A percentile compares a stretch with the other conserved stretches of the same genome.
Evolutionary conservation across 2,329 filamentous ascomycete genomes (phyloP).

Genomic region (Leptographium wingfieldii): DNA sequence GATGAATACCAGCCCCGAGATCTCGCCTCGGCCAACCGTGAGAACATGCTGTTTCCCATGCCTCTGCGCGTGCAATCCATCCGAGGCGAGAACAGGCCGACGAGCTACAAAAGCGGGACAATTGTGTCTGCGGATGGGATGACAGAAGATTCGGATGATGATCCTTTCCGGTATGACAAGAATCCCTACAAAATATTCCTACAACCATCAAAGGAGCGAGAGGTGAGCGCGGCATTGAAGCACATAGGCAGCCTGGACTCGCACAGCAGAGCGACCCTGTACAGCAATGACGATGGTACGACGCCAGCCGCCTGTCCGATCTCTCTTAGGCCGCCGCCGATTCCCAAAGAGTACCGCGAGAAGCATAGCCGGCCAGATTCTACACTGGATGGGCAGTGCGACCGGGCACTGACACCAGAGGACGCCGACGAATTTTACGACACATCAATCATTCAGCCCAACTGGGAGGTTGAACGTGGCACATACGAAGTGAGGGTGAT

Average conservation of each 20-base stretch:
- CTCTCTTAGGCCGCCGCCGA: conserved; percentile 7
- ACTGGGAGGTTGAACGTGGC: conserved; percentile 5
- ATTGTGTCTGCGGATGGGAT: conserved; percentile 16
- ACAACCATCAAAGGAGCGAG: conserved; percentile 25
- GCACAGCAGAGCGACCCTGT: conserved; percentile 14
- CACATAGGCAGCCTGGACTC: conserved; percentile 16
- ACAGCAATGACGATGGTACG: conserved; percentile 15
- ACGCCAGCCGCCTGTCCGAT: conserved; percentile 11
- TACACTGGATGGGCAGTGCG: not conserved
- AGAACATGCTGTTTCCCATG: conserved; percentile 7
- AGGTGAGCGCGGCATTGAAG: conserved; percentile 28
- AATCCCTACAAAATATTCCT: conserved; percentile 25
- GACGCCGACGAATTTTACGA: conserved; percentile 8
- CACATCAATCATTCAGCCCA: conserved; percentile 8
- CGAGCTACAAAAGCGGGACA: conserved; percentile 13
- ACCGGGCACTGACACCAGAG: conserved; percentile 5
- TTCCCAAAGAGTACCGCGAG: conserved; percentile 5
- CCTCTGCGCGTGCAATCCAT: conserved; percentile 12
- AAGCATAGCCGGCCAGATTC: not conserved
- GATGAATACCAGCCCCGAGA: not conserved
- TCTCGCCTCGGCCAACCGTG: not conserved
- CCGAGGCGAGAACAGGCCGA: conserved; percentile 3
- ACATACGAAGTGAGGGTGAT: conserved; percentile 15
- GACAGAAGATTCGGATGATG: conserved; percentile 23
- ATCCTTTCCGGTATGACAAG: conserved; percentile 35